These are phyloP conservation scores for Gyrodon lividus DNA, from an alignment of 768 basidiomycete genomes.

Conservation along the genomic window DNA sequence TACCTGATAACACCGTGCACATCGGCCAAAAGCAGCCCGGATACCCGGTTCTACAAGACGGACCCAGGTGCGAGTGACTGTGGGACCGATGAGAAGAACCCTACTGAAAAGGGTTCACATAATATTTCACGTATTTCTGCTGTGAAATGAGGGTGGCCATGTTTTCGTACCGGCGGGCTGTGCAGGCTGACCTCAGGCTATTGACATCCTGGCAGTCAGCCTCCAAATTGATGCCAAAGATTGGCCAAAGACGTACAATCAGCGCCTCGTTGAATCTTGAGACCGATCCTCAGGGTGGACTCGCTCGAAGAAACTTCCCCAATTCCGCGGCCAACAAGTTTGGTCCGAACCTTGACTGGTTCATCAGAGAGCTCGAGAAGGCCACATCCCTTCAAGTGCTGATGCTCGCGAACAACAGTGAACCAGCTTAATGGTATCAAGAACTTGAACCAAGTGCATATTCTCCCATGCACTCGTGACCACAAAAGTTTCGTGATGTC, in stretches of 20 bases:
- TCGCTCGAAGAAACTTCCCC: no score
- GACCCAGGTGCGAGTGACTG: neutral
- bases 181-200: neutral
- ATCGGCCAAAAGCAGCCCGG: neutral
- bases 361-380: no score
- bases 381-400: no score
- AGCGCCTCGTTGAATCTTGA: neutral
- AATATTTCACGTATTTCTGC: neutral
- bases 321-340: no score
- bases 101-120: neutral
- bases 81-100: neutral
- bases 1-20: neutral
- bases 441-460: no score
- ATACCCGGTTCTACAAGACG: neutral
- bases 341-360: no score
- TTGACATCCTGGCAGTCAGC: neutral
- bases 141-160: neutral
- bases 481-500: no score
- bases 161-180: neutral
- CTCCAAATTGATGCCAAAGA: neutral
- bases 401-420: no score
- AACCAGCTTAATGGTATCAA: no score
- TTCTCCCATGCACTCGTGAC: no score
- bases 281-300: neutral
- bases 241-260: neutral